Base-by-base conservation (phyloP, 352 stramenopile species). In the Phytophthora pisi region DNA sequence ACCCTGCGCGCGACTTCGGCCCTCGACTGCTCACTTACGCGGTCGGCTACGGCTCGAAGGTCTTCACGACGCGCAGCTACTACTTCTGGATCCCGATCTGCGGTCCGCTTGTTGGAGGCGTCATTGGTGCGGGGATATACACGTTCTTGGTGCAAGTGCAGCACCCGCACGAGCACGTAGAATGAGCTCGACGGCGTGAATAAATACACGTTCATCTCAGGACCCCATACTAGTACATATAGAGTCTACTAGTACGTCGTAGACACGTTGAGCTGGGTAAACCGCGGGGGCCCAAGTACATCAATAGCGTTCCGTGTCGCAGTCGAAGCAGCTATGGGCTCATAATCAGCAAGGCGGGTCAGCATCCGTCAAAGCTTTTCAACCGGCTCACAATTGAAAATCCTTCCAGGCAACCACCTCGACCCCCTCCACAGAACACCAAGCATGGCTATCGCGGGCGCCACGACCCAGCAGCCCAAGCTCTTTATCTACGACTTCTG, bases 401-500 rank as follows among this genome's bases (percentile, higher is more conserved):
- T 6, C 7, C 49, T 24, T 38, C 24, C 20, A n/a, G 38, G 47
- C 47, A 34, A 40, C 9, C 49, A 54, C 24, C 18, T 40, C 26
- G 26, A 54, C 45, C 8, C 5, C 45, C n/a, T 51, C 49, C 24
- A 36, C 11, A 36, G 11, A 5, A 36, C 16, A 40, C 20, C 49
- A 20, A 55, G 18, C 20, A 52, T 52, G 46, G 46, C 36, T 23
- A 49, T 49, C 6, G 42, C 42, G 8, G 16, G 26, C 42, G 42
- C 16, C n/a, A 49, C 49, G 5, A 24, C 49, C 5, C 49, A 56
- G 42, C 59, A 65, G 31, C 66, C 64, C 23, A 78, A 78, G 70
- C 65, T 82, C 30, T 84, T 77, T 66, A 72, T 83, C 55, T 86
- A 86, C 66, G 78, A 86, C 70, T 59, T 70, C 54, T 82, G 75